Evolutionary conservation across 768 basidiomycete genomes (phyloP), one percentile per base, ranked within the genome.

Genomic region (Chlorophyllum brunneum): DNA sequence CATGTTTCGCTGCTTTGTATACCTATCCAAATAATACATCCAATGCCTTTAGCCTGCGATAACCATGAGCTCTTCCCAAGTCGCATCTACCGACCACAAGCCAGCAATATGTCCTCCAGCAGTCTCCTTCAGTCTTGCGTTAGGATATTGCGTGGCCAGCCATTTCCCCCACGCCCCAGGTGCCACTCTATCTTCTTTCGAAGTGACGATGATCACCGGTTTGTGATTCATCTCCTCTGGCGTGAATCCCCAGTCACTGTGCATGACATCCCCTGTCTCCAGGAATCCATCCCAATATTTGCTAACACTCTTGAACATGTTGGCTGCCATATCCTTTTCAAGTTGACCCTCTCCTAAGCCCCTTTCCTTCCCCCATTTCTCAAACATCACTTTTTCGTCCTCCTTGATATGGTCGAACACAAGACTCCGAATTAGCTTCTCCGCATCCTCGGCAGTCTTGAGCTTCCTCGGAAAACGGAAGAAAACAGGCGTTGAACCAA

Each of bases 201-300:
- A 66, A 4, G 74, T 59, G 27, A 76, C 70, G 22, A 85, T 54
- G 48, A 79, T 59, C 20, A 85, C 73, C 2, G 68, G 73, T 26
- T 57, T 79, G 75, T 20, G 68, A 71, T 24, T 72, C 75, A 54
- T 81, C 75, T 57, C 57, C 31, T 67, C 63, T 2, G 76, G 75
- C 11, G 56, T 57, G 56, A 74, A 79, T 5, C 72, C 79, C 80
- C 81, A 83, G 49, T 76, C 76, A 13, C 74, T 70, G 40, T 81
- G 76, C 45, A 77, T 63, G 24, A 78, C 61, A 26, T 64, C 57
- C 5, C 72, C 49, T 47, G 70, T 57, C 40, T 75, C 74, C 52
- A 73, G 64, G 57, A 80, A 80, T 0, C 82, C 83, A 37, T 69
- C 74, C 79, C 80, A 80, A 41, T 77, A 67, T 27, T 62, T 70